A percentile compares a stretch with the other conserved stretches of the same genome.
These are phyloP conservation scores for Digitaria exilis DNA, from an alignment of 202 grass and related monocot genomes.

Conservation along the genomic window DNA sequence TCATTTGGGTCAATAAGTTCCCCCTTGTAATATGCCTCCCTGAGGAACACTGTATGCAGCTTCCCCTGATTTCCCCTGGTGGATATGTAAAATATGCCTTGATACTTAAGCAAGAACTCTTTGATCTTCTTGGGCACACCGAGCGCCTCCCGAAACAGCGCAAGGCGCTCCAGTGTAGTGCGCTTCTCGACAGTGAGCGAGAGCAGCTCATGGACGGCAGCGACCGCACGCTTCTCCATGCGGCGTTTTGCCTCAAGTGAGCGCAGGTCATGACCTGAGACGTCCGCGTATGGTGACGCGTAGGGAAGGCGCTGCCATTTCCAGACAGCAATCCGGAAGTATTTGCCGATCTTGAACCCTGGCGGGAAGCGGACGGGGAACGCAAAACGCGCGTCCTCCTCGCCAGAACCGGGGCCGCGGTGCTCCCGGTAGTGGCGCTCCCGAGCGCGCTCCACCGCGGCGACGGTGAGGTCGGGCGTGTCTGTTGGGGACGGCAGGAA, in stretches of 20 bases:
- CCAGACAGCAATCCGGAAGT: constrained; percentile 81
- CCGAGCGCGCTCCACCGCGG: constrained; percentile 63
- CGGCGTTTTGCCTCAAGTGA: constrained; percentile 82
- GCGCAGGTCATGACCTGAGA: constrained; percentile 83
- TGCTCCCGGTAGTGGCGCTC: constrained; percentile 71
- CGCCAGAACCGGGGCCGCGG: constrained; percentile 48
- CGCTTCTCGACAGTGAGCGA: constrained; percentile 72
- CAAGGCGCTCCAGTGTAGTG: constrained; percentile 79
- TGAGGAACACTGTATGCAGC: constrained; percentile 83
- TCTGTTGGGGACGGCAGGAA: constrained; percentile 50
- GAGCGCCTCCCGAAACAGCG: constrained; percentile 66
- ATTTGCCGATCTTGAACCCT: constrained; percentile 97
- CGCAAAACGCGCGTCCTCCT: constrained; percentile 83
- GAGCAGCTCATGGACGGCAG: constrained; percentile 78
- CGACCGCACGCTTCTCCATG: constrained; percentile 83
- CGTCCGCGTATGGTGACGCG: constrained; percentile 81
- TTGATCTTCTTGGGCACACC: constrained; percentile 90
- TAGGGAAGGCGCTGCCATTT: constrained; percentile 95
- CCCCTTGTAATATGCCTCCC: constrained; percentile 79
- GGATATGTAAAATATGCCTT: constrained; percentile 93
- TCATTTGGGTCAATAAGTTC: constrained; percentile 66
- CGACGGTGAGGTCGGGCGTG: constrained; percentile 50
- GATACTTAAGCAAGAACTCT: constrained; percentile 83
- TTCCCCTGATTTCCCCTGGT: constrained; percentile 86
- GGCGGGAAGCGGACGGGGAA: constrained; percentile 83